Conservation (phyloP, 2,329 filamentous ascomycete genomes). For the Tolypocladium ovalisporum region DNA sequence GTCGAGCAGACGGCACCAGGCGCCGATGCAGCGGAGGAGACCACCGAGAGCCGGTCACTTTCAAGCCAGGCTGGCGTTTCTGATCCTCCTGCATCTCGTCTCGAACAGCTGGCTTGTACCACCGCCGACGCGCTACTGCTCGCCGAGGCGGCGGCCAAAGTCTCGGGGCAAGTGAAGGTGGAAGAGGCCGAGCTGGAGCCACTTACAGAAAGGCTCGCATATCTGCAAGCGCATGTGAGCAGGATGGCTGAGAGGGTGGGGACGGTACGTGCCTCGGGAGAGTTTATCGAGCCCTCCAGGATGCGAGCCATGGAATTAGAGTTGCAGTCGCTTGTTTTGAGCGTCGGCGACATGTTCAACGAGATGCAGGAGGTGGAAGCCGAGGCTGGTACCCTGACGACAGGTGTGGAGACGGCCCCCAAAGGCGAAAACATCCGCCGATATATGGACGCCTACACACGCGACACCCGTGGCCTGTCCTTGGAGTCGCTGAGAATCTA, state of each 20-base stretch:
- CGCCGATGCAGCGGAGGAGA: not conserved
- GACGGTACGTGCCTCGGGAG: constrained; percentile 12
- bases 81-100: not conserved
- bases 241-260: constrained; percentile 19
- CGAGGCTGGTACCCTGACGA: constrained; percentile 13
- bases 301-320: constrained; percentile 25
- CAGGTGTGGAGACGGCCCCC: constrained; percentile 6
- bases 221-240: constrained; percentile 18
- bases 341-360: constrained; percentile 4
- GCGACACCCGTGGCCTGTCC: constrained; percentile 45
- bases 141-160: constrained; percentile 1
- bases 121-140: not conserved
- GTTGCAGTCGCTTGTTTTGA: constrained; percentile 10
- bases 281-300: constrained; percentile 13
- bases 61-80: not conserved
- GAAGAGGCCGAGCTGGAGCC: constrained; percentile 22
- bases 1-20: constrained; percentile 5
- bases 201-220: constrained; percentile 19
- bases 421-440: constrained; percentile 10
- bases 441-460: constrained; percentile 40
- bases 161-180: constrained; percentile 10
- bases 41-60: not conserved
- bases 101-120: not conserved
- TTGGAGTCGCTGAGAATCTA: constrained; percentile 44
- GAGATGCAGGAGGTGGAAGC: constrained; percentile 5